phyloP scores from a whole-genome alignment of 768 basidiomycete genomes.

The Sporobolomyces phaffii region DNA sequence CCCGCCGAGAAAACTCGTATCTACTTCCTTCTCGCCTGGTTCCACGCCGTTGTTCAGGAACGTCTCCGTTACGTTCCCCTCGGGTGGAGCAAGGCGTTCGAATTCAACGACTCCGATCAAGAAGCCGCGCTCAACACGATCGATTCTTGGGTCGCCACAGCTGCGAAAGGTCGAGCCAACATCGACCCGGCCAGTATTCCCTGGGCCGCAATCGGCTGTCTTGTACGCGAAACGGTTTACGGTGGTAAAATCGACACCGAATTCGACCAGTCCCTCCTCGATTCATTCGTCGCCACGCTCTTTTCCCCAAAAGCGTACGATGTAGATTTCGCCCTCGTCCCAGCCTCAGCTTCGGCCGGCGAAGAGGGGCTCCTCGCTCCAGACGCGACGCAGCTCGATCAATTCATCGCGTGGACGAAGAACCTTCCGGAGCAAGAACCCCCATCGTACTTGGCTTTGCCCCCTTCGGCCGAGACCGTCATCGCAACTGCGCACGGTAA shows the following conservation, averaged over 20 bases:
- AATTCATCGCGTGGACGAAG: constrained; percentile 85
- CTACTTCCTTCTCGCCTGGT: constrained; percentile 96
- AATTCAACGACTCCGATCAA: constrained; percentile 99
- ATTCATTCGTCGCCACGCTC: constrained; percentile 83
- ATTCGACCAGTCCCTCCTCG: constrained; percentile 85
- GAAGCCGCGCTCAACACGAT: constrained; percentile 85
- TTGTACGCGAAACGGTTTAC: constrained; percentile 94
- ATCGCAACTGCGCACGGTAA: constrained; percentile 59
- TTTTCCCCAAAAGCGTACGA: constrained; percentile 88
- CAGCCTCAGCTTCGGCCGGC: constrained; percentile 49
- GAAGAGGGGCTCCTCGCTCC: constrained; percentile 63
- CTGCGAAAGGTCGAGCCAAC: constrained; percentile 82
- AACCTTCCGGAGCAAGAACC: constrained; percentile 71
- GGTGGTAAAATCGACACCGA: constrained; percentile 82
- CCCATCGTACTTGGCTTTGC: constrained; percentile 88
- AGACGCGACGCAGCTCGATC: constrained; percentile 85
- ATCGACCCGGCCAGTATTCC: constrained; percentile 86
- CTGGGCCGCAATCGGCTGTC: constrained; percentile 86
- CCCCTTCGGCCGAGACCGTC: constrained; percentile 82
- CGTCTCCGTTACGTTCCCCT: constrained; percentile 90
- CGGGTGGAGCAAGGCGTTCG: constrained; percentile 94
- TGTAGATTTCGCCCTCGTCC: constrained; percentile 82
- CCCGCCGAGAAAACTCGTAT: constrained; percentile 87
- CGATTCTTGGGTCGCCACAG: constrained; percentile 74
- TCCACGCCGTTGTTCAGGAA: constrained; percentile 96